Evolutionary conservation across 2,329 filamentous ascomycete species (phyloP).

Genomic region (Pseudocercospora macadamiae): DNA sequence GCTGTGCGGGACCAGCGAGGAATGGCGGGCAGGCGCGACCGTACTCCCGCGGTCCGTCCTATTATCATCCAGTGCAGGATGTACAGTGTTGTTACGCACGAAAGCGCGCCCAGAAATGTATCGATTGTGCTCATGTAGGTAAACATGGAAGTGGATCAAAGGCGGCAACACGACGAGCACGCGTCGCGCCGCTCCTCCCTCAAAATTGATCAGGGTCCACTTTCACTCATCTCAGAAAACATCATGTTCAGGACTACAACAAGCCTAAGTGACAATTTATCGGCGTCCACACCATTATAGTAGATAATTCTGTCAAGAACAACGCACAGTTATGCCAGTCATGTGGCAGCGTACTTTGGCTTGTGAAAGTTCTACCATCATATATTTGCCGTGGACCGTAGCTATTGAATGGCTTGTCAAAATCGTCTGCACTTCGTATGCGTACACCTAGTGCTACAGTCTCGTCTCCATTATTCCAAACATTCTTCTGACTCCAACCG

Average conservation of each 20-base stretch:
- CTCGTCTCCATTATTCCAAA: not conserved
- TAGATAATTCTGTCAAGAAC: too few relatives aligned
- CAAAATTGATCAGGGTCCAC: too few relatives aligned
- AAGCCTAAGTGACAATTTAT: too few relatives aligned
- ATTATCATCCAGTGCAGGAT: slow-evolving; percentile 36
- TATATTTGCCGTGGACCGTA: too few relatives aligned
- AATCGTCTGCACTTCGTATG: not conserved
- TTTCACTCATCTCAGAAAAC: too few relatives aligned
- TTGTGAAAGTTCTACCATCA: too few relatives aligned
- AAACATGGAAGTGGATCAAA: not conserved
- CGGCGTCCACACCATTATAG: too few relatives aligned
- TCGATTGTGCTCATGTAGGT: slow-evolving; percentile 5
- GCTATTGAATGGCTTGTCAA: too few relatives aligned
- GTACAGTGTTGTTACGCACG: slow-evolving; percentile 20
- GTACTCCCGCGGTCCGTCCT: slow-evolving; percentile 30
- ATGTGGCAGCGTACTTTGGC: too few relatives aligned
- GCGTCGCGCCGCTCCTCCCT: slow-evolving; percentile 1
- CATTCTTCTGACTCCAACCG: not conserved
- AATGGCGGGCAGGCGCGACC: slow-evolving; percentile 32
- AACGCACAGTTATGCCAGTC: too few relatives aligned
- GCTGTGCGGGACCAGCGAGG: slow-evolving; percentile 23
- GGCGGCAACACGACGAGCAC: not conserved
- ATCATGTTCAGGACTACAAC: too few relatives aligned
- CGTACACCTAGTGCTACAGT: not conserved
- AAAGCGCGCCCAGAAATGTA: slow-evolving; percentile 11